These are phyloP conservation scores for Sanguinoderma infundibulare DNA, from an alignment of 1,284 basidiomycete species.

Conservation along the genomic window DNA sequence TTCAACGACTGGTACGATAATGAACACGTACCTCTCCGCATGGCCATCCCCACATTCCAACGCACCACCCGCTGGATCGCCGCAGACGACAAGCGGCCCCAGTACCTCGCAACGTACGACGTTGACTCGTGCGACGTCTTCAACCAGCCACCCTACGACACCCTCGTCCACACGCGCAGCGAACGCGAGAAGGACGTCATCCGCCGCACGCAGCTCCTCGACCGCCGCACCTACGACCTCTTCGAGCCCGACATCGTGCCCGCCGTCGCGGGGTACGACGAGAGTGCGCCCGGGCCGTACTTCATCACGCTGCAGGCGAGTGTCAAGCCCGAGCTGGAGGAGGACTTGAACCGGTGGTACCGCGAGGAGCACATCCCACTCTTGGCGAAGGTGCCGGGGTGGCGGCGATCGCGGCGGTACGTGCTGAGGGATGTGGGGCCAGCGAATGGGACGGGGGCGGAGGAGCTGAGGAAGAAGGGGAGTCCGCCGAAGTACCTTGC, in stretches of 20 bases:
- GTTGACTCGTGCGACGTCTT: constrained; percentile 52
- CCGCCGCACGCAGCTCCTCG: constrained; percentile 49
- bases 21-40: constrained; percentile 65
- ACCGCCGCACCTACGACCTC: constrained; percentile 55
- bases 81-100: constrained; percentile 44
- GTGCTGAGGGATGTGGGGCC: constrained; percentile 34
- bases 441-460: constrained; percentile 21
- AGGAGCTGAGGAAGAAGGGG: constrained; percentile 12
- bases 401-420: constrained; percentile 41
- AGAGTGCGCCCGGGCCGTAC: constrained; percentile 35
- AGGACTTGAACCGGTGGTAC: constrained; percentile 47
- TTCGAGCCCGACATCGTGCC: constrained; percentile 33
- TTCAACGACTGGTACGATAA: constrained; percentile 64
- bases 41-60: constrained; percentile 55
- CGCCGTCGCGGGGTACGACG: constrained; percentile 35
- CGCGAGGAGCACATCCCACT: constrained; percentile 42
- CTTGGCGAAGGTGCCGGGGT: too few relatives aligned
- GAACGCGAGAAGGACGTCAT: constrained; percentile 58
- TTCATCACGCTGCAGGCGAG: constrained; percentile 40
- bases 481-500: constrained; percentile 39
- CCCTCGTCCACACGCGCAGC: constrained; percentile 55
- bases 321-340: constrained; percentile 40
- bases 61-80: constrained; percentile 55
- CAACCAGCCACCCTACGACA: constrained; percentile 51
- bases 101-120: constrained; percentile 63